These are phyloP conservation scores for Powellomyces hirtus DNA, from an alignment of 192 early-diverging fungal species.

Conservation along the genomic window DNA sequence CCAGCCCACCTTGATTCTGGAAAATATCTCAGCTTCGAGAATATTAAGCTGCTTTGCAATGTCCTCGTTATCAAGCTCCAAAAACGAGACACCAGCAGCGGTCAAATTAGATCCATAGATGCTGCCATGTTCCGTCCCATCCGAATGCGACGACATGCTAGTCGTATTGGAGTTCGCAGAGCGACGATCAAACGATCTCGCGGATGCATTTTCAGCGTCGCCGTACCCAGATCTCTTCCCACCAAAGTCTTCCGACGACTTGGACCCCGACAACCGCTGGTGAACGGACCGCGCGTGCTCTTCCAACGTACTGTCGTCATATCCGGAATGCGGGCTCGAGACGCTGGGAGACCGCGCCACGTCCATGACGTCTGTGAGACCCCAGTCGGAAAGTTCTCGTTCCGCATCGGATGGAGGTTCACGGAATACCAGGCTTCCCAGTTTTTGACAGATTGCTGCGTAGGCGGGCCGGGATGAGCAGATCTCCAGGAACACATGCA, in stretches of 20 bases:
- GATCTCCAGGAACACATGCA: conserved; percentile 40
- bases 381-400: conserved; percentile 30
- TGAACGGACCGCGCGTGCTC: neutral
- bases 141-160: neutral
- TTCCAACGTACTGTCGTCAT: neutral
- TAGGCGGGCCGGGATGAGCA: conserved; percentile 26
- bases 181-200: neutral
- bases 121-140: neutral
- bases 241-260: neutral
- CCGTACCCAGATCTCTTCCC: neutral
- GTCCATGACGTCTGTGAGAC: conserved; percentile 29
- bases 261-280: neutral
- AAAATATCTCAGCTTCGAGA: conserved; percentile 64
- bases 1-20: conserved; percentile 58
- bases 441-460: conserved; percentile 30
- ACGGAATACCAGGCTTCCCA: conserved; percentile 25
- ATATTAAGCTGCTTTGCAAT: conserved; percentile 68
- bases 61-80: conserved; percentile 52
- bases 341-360: neutral
- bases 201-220: neutral
- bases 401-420: conserved; percentile 25
- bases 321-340: neutral
- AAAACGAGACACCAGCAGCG: conserved; percentile 39
- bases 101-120: neutral
- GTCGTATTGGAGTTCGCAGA: conserved; percentile 3